These are phyloP conservation scores for Hanseniaspora clermontiae DNA, from an alignment of 805 yeast species.

Conservation along the genomic window DNA sequence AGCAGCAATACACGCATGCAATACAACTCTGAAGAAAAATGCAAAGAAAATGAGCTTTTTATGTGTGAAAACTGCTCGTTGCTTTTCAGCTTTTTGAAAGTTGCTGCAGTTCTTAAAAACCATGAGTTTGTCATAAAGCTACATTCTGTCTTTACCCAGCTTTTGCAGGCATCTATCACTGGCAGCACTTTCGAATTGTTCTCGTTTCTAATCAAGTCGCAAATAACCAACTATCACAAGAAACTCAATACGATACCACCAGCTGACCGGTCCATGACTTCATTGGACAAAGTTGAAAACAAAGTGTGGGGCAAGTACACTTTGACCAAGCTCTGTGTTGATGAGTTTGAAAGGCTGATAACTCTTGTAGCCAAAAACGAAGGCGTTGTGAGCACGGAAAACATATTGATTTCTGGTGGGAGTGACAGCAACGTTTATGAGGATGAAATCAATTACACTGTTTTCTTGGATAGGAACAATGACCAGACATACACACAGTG, in stretches of 20 bases:
- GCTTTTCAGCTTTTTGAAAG: background rate
- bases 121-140: background rate
- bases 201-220: background rate
- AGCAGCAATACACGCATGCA: background rate
- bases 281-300: background rate
- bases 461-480: background rate
- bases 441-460: background rate
- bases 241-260: background rate
- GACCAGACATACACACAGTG: background rate
- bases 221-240: background rate
- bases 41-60: background rate
- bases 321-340: background rate
- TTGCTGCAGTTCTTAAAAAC: background rate
- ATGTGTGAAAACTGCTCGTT: background rate
- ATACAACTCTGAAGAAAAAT: background rate
- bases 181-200: background rate
- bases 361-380: background rate
- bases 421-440: background rate
- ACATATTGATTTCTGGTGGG: too few relatives aligned
- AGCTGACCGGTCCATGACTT: background rate
- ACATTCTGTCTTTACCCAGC: background rate
- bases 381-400: too few relatives aligned
- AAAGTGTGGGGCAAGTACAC: conserved; percentile 8
- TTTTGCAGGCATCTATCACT: background rate
- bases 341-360: conserved; percentile 3